Evolutionary conservation across 805 yeast genomes (phyloP), one percentile per base, ranked within the genome.

Genomic region (Metschnikowia orientalis): DNA sequence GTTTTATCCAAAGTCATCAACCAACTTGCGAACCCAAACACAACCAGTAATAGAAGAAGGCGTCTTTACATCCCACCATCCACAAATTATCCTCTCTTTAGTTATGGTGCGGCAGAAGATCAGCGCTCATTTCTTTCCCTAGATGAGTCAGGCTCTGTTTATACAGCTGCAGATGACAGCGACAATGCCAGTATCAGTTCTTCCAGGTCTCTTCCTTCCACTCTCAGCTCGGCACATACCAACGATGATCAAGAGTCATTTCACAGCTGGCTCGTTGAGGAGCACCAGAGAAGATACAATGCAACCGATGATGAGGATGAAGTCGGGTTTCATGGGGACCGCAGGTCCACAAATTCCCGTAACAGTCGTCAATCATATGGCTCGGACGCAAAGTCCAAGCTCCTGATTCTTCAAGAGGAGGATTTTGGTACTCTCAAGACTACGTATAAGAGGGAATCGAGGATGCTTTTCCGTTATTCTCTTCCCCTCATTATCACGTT

Each of bases 61-160:
- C 47, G 67, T 26, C 48, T 67, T 13, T 66, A 53, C 45, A 63
- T 67, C 12, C 72, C 72, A 3, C 72, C 71, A 2, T 61, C 69
- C 5, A 67, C 72, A 5, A 59, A 65, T 26, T 50, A 47, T 30
- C 72, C 71, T 4, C 44, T 67, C 17, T 67, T 67, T 44, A 51
- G 53, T 32, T 65, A 64, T 42, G 72, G 72, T 5, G 62, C 51
- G 4, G 71, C 66, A 2, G 69, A 63, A 18, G 71, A 66, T 47
- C 69, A 63, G 44, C 45, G 71, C 19, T 62, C 69, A 6, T 67
- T 67, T 37, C 44, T 67, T n/a, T 63, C 69, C 10, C 44, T 57
- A 12, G 60, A 61, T 18, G 68, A 63, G 36, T 51, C 55, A 11
- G 57, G 63, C 4, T 58, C 65, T 12, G 58, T 52, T 17, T 44